These are phyloP conservation scores for Erodium trifolium DNA, from an alignment of 441 rosid genomes.

Conservation along the genomic window DNA sequence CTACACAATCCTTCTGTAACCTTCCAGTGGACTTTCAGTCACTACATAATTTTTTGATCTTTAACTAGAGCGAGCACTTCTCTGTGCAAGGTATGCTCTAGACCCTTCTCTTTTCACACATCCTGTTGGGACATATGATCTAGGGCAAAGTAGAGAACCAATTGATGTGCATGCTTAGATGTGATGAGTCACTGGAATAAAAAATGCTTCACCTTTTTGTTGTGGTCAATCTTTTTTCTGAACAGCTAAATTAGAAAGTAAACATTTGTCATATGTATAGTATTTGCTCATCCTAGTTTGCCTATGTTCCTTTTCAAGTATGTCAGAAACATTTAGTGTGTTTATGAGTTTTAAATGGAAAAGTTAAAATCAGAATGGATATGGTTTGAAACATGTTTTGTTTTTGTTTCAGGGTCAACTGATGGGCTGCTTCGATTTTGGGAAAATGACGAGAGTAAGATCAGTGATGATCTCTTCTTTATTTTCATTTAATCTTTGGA, in stretches of 20 bases:
- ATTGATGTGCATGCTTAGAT: neutral
- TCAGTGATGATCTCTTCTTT: conserved; percentile 10
- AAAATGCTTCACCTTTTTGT: neutral
- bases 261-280: neutral
- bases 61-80: neutral
- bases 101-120: neutral
- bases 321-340: neutral
- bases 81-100: neutral
- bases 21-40: neutral
- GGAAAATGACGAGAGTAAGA: conserved; percentile 89
- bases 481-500: neutral
- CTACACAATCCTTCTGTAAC: neutral
- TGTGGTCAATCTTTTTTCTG: neutral
- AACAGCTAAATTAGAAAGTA: neutral
- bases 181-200: neutral
- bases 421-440: conserved; percentile 96
- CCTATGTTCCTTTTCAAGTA: neutral
- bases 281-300: neutral
- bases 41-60: neutral
- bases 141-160: neutral
- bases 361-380: neutral
- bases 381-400: conserved; percentile 2
- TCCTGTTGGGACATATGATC: neutral
- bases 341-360: neutral
- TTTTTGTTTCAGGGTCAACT: conserved; percentile 66